phyloP scores from a whole-genome alignment of 75 land plant genomes.

The Isoetes taiwanensis region DNA sequence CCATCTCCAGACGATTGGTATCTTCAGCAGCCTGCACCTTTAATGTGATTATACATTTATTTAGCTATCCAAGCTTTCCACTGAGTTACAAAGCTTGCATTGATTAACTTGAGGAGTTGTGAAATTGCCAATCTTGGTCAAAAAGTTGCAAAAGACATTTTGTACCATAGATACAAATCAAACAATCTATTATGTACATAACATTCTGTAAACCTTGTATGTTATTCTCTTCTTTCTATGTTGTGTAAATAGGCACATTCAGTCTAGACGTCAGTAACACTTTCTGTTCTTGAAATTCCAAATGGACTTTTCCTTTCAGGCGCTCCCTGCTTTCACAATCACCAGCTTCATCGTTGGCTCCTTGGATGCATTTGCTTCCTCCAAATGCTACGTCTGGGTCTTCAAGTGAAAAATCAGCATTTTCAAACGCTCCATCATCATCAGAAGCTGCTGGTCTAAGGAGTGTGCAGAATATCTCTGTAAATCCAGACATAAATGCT shows the following conservation, averaged over 20 bases:
- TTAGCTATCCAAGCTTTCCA: too few relatives aligned
- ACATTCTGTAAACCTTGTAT: neutral
- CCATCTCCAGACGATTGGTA: too few relatives aligned
- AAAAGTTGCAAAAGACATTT: neutral
- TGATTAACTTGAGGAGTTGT: too few relatives aligned
- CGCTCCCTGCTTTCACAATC: conserved; percentile 85
- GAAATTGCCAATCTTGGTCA: too few relatives aligned
- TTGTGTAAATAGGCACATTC: neutral
- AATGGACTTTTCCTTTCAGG: conserved; percentile 29
- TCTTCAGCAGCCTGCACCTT: too few relatives aligned
- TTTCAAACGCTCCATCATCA: neutral
- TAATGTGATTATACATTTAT: too few relatives aligned
- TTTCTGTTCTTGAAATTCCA: neutral
- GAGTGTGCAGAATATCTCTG: conserved; percentile 8
- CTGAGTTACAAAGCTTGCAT: too few relatives aligned
- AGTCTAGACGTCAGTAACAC: too few relatives aligned
- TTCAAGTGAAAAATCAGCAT: neutral
- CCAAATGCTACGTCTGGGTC: neutral
- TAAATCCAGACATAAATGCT: neutral
- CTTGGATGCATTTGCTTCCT: conserved; percentile 8
- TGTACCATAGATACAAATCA: neutral
- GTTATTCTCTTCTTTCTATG: neutral
- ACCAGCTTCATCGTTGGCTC: conserved; percentile 18
- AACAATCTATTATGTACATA: neutral
- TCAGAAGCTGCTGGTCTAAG: neutral